phyloP scores from a whole-genome alignment of 257 asterid species.

The Plantago elongata region DNA sequence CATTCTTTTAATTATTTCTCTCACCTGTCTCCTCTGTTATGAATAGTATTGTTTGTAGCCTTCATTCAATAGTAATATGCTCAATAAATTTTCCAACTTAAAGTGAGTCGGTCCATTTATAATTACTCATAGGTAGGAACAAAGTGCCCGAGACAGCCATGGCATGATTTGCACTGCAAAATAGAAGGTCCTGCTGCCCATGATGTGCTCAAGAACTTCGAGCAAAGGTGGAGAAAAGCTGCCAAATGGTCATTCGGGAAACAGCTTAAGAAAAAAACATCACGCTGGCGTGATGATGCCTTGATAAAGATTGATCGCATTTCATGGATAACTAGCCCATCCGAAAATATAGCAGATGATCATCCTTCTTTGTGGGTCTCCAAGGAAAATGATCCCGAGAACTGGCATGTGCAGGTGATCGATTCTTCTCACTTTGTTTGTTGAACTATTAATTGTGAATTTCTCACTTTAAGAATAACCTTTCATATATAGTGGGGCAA shows the following conservation, averaged over 20 bases:
- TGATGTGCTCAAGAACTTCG: conserved; percentile 53
- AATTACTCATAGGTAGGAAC: conserved; percentile 31
- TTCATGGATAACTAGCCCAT: conserved; percentile 75
- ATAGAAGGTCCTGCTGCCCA: conserved; percentile 61
- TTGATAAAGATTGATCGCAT: conserved; percentile 63
- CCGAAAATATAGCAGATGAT: conserved; percentile 44
- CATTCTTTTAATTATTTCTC: too few species aligned
- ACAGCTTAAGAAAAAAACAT: conserved; percentile 28
- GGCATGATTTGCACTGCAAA: conserved; percentile 62
- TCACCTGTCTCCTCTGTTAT: too few species aligned
- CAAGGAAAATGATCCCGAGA: conserved; percentile 45
- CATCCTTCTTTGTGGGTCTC: conserved; percentile 62
- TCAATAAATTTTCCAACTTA: background rate
- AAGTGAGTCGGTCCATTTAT: background rate
- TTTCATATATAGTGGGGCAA: background rate
- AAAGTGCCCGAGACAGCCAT: conserved; percentile 56
- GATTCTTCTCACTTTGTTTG: background rate
- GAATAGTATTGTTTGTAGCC: too few species aligned
- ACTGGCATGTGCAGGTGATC: conserved; percentile 58
- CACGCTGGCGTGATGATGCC: conserved; percentile 45
- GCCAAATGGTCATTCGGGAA: conserved; percentile 37
- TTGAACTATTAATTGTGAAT: background rate
- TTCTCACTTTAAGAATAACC: background rate
- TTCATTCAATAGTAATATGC: too few species aligned
- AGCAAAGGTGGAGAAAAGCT: conserved; percentile 57